phyloP scores from a whole-genome alignment of 2,329 filamentous ascomycete genomes.

The Cercospora beticola region DNA sequence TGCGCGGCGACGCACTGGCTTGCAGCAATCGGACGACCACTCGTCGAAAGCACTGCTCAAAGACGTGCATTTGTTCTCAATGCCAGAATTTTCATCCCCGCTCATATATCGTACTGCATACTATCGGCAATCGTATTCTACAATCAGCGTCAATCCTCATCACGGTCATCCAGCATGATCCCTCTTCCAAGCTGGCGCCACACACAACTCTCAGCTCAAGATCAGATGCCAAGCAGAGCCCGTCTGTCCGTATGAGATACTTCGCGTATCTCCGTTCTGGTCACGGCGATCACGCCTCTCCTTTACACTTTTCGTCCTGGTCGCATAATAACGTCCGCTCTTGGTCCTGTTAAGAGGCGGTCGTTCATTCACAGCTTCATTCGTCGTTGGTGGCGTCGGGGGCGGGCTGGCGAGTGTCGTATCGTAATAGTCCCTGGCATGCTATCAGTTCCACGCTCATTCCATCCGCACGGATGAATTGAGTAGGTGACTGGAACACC shows the following conservation, averaged over 20 bases:
- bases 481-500: constrained; percentile 10
- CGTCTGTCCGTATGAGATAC: constrained; percentile 9
- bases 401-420: neutral
- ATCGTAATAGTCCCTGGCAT: neutral
- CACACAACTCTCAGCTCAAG: constrained; percentile 1
- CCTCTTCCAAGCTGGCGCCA: neutral
- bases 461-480: neutral
- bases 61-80: neutral
- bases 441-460: constrained; percentile 6
- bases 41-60: neutral
- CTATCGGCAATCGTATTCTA: constrained; percentile 1
- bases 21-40: neutral
- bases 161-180: constrained; percentile 2
- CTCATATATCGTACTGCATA: neutral
- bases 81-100: neutral
- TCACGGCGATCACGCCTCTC: constrained; percentile 9
- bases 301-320: constrained; percentile 8
- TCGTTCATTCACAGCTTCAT: neutral
- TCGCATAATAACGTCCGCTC: constrained; percentile 13
- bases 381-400: neutral
- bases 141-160: constrained; percentile 1
- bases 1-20: neutral
- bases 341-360: constrained; percentile 9
- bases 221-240: constrained; percentile 13
- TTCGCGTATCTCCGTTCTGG: neutral